phyloP scores from a whole-genome alignment of 306 rosid species.

The Lotus japonicus region DNA sequence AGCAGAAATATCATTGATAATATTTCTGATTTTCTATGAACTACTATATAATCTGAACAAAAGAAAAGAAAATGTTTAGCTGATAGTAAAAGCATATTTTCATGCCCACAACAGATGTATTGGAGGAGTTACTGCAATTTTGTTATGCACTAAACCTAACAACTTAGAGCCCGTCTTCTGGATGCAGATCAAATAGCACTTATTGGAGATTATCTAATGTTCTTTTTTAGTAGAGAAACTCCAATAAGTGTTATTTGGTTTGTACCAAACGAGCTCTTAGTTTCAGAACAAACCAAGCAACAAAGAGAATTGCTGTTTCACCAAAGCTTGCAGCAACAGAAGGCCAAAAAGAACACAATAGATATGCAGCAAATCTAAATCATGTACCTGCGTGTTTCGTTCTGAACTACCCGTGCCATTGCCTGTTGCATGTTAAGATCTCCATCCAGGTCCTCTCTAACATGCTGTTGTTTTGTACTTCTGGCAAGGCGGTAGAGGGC shows the following conservation, averaged over 20 bases:
- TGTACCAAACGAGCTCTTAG: too few species aligned
- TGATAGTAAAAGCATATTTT: neutral
- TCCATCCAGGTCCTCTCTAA: constrained; percentile 22
- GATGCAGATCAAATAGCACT: too few species aligned
- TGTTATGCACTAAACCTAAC: neutral
- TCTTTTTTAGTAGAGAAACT: too few species aligned
- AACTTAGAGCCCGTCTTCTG: too few species aligned
- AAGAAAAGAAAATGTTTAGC: neutral
- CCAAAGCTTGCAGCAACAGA: neutral
- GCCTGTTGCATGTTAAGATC: constrained; percentile 14
- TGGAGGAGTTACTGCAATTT: neutral
- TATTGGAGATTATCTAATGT: too few species aligned
- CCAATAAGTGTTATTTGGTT: too few species aligned
- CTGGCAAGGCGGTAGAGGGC: constrained; percentile 73
- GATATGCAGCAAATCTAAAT: neutral
- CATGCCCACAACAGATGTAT: neutral
- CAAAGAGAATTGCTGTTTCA: neutral
- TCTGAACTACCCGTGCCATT: constrained; percentile 17
- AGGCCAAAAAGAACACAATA: constrained; percentile 1
- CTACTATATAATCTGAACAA: neutral
- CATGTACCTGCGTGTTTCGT: constrained; percentile 40
- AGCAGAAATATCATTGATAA: neutral
- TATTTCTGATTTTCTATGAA: neutral
- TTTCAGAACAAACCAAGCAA: neutral
- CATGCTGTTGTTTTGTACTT: constrained; percentile 35